Evolutionary conservation across 75 land plant genomes (phyloP).

Genomic region (Pinus taeda): DNA sequence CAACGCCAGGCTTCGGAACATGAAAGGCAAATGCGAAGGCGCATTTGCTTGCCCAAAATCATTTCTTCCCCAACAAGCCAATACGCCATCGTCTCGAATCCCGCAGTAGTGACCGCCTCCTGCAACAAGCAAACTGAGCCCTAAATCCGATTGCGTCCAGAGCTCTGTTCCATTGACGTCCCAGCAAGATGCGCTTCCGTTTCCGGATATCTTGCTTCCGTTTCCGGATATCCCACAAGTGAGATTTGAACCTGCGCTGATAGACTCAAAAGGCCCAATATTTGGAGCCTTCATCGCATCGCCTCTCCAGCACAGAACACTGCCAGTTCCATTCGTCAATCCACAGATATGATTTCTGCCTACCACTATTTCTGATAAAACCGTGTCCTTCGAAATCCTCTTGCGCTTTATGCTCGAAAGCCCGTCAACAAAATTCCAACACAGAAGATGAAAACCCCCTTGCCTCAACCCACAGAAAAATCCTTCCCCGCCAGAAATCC

Average conservation of each 20-base stretch:
- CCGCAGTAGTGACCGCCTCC: constrained; percentile 64
- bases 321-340: constrained; percentile 7
- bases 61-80: constrained; percentile 45
- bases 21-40: constrained; percentile 18
- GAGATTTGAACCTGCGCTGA: constrained; percentile 51
- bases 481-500: constrained; percentile 56
- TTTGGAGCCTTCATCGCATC: neutral
- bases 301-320: constrained; percentile 44
- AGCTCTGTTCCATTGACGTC: constrained; percentile 11
- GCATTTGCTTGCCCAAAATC: constrained; percentile 23
- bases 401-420: neutral
- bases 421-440: constrained; percentile 45
- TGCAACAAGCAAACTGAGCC: constrained; percentile 35
- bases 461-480: constrained; percentile 55
- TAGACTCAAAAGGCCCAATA: constrained; percentile 14
- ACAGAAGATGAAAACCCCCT: constrained; percentile 45
- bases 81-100: constrained; percentile 16
- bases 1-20: constrained; percentile 35
- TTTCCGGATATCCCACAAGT: constrained; percentile 43
- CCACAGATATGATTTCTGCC: constrained; percentile 64
- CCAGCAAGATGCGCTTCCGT: constrained; percentile 42
- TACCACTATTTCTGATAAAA: constrained; percentile 24
- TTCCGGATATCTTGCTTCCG: constrained; percentile 3
- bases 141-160: constrained; percentile 11
- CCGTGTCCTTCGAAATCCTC: neutral